phyloP scores from a whole-genome alignment of 2,329 filamentous ascomycete genomes.

The Cytospora mali region DNA sequence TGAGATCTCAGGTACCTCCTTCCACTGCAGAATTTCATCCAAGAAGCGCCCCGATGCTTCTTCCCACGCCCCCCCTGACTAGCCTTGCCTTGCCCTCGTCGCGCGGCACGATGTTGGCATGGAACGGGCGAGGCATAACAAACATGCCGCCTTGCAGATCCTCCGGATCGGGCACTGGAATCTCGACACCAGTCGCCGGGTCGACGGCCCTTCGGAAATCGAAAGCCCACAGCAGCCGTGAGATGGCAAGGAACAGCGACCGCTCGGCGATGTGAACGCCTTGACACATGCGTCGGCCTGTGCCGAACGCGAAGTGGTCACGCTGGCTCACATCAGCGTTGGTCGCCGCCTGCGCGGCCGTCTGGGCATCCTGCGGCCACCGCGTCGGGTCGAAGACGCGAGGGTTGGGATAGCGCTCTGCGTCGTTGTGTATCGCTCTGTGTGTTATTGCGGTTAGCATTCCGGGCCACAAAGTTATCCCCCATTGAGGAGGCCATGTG shows the following conservation, averaged over 20 bases:
- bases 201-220: slow-evolving; percentile 23
- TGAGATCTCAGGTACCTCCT: no score
- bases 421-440: slow-evolving; percentile 30
- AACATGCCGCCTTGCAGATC: not conserved
- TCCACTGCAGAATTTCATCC: no score
- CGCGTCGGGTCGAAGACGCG: slow-evolving; percentile 29
- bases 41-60: not conserved
- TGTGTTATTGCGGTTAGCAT: no score
- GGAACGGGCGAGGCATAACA: not conserved
- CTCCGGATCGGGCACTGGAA: not conserved
- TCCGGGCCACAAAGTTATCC: no score
- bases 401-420: slow-evolving; percentile 28
- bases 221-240: slow-evolving; percentile 52
- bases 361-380: slow-evolving; percentile 26
- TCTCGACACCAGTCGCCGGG: not conserved
- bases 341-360: slow-evolving; percentile 33
- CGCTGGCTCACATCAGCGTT: slow-evolving; percentile 41
- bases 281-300: slow-evolving; percentile 59
- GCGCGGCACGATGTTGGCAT: not conserved
- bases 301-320: slow-evolving; percentile 58
- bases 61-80: not conserved
- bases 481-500: no score
- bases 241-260: slow-evolving; percentile 50
- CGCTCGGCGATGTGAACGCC: slow-evolving; percentile 57
- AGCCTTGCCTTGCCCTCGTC: not conserved